Evolutionary conservation across 140 eudicot genomes (phyloP).

Genomic region (Senecio squalidus): DNA sequence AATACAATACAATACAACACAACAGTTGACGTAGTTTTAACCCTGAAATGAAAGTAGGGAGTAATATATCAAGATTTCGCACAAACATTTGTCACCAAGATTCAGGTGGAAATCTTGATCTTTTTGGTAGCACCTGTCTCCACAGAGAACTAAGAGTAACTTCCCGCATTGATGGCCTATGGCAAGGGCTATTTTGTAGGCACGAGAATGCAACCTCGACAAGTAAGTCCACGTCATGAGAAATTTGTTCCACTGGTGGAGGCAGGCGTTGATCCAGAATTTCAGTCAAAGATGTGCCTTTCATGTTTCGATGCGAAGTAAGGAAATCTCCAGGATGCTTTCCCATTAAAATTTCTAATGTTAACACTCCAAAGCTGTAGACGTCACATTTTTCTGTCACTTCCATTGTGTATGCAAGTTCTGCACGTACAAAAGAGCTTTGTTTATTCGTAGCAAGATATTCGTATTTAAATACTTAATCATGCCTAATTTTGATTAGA

Average conservation of each 20-base stretch:
- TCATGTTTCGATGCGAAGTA: neutral
- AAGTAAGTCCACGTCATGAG: neutral
- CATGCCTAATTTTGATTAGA: neutral
- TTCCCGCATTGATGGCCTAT: conserved; percentile 26
- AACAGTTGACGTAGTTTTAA: too few relatives aligned
- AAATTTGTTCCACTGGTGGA: neutral
- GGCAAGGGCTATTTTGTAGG: conserved; percentile 13
- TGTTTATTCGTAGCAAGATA: too few relatives aligned
- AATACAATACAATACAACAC: too few relatives aligned
- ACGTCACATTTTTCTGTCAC: conserved; percentile 31
- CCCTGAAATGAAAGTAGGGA: too few relatives aligned
- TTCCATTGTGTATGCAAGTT: conserved; percentile 21
- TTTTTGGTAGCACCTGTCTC: neutral
- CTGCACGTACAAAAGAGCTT: too few relatives aligned
- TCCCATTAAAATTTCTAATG: conserved; percentile 26
- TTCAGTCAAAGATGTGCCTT: neutral
- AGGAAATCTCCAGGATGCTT: conserved; percentile 30
- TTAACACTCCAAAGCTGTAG: conserved; percentile 30
- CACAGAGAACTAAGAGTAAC: conserved; percentile 4
- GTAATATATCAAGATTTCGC: neutral
- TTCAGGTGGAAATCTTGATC: neutral
- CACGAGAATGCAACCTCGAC: conserved; percentile 27
- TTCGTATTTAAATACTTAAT: neutral
- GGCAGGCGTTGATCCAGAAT: conserved; percentile 22
- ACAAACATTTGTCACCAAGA: neutral